phyloP scores from a whole-genome alignment of 352 stramenopile species.

The Pythium folliculosum region DNA sequence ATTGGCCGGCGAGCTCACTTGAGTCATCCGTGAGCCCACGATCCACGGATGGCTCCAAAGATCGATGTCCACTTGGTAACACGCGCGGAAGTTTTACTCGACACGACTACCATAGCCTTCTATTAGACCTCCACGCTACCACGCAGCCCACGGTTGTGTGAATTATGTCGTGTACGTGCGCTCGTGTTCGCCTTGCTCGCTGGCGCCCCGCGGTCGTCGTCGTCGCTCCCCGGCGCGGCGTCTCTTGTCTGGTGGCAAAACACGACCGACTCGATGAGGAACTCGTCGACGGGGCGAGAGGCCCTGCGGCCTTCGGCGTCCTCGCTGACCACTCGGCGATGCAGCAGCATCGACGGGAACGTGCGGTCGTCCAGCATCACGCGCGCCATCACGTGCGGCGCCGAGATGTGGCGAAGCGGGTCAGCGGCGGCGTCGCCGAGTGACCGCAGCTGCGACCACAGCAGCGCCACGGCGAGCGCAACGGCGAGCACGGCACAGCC shows the following conservation, averaged over 20 bases:
- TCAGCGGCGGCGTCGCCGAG: neutral
- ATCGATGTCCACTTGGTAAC: too few species aligned
- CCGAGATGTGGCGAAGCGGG: neutral
- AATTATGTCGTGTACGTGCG: too few species aligned
- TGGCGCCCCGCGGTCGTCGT: too few species aligned
- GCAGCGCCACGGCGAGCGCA: neutral
- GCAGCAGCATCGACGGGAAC: neutral
- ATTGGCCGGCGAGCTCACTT: too few species aligned
- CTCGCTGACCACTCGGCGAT: neutral
- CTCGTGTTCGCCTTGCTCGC: too few species aligned
- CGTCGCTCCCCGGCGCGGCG: neutral
- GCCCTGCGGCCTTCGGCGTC: neutral
- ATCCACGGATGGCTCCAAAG: too few species aligned
- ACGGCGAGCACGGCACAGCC: neutral
- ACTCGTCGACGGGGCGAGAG: neutral
- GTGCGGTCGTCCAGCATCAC: neutral
- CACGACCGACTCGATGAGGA: slow-evolving; percentile 1
- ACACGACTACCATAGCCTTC: too few species aligned
- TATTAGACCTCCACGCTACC: too few species aligned
- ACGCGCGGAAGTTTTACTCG: too few species aligned
- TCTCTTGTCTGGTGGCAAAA: neutral
- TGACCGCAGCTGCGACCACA: neutral
- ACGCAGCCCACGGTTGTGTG: too few species aligned
- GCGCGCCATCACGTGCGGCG: slow-evolving; percentile 1
- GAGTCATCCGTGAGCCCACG: too few species aligned